Evolutionary conservation across 352 stramenopile genomes (phyloP).

Genomic region (Phytophthora sojae): DNA sequence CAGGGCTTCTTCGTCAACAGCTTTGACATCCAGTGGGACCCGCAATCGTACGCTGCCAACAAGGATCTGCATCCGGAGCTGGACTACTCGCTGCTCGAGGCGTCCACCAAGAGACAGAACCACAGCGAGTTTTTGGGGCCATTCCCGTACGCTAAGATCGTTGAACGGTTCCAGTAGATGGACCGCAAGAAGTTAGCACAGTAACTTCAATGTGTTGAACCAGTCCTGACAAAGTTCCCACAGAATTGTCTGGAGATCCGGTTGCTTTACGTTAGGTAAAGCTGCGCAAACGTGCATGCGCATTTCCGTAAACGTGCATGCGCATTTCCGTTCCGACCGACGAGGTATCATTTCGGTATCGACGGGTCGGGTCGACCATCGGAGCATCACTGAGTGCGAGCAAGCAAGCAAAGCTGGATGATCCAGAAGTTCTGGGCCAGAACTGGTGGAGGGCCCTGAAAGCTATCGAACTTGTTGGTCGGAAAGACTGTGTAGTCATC

Average conservation of each 20-base stretch:
- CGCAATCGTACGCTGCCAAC: constrained; percentile 75
- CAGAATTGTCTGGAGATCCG: neutral
- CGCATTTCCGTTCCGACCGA: neutral
- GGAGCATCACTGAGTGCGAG: neutral
- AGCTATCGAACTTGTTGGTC: too few relatives aligned
- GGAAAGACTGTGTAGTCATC: too few relatives aligned
- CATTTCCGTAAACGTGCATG: neutral
- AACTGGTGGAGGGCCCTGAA: neutral
- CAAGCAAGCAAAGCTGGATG: neutral
- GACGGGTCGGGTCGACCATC: neutral
- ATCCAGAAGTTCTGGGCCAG: neutral
- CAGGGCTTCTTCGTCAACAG: constrained; percentile 87
- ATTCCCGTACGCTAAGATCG: constrained; percentile 76
- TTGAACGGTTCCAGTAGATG: constrained; percentile 48
- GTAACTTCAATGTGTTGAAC: neutral
- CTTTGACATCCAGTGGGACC: constrained; percentile 79
- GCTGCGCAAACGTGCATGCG: neutral
- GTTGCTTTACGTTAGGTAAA: neutral
- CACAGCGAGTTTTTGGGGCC: constrained; percentile 74
- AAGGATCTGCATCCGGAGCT: constrained; percentile 53
- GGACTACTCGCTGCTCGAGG: constrained; percentile 72
- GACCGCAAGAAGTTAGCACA: neutral
- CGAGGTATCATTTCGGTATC: neutral
- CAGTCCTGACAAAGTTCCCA: neutral
- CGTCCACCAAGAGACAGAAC: constrained; percentile 76